Evolutionary conservation across 768 basidiomycete genomes (phyloP).

Genomic region (Kwoniella heveanensis): DNA sequence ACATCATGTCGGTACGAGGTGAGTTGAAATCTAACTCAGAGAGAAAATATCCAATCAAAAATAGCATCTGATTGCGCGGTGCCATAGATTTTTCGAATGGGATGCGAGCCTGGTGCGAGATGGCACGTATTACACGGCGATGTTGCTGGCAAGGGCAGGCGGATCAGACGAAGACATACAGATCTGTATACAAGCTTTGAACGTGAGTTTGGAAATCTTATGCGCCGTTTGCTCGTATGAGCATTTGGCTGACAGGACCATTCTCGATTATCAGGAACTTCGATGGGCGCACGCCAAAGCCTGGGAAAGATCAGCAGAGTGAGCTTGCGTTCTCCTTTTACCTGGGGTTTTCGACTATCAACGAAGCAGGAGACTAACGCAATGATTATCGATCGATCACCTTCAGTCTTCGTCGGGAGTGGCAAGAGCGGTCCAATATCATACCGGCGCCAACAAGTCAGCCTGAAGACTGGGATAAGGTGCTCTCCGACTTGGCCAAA

Average conservation of each 20-base stretch:
- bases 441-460: not conserved
- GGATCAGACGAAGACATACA: slow-evolving; percentile 63
- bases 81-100: slow-evolving; percentile 69
- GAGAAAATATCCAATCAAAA: not conserved
- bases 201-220: too few relatives aligned
- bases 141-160: slow-evolving; percentile 66
- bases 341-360: too few relatives aligned
- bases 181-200: slow-evolving; percentile 71
- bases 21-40: too few relatives aligned
- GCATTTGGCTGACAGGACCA: slow-evolving; percentile 1
- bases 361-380: too few relatives aligned
- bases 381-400: not conserved
- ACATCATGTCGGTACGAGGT: slow-evolving; percentile 60
- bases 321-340: slow-evolving; percentile 13
- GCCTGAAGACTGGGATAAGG: slow-evolving; percentile 24
- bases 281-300: slow-evolving; percentile 73
- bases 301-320: slow-evolving; percentile 61
- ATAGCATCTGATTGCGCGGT: not conserved
- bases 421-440: slow-evolving; percentile 17
- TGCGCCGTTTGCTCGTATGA: not conserved
- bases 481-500: slow-evolving; percentile 16
- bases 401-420: slow-evolving; percentile 35
- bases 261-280: slow-evolving; percentile 60
- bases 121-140: slow-evolving; percentile 84
- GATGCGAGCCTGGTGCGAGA: slow-evolving; percentile 85